Conservation (phyloP, 305 asterid genomes). For the Rubia tinctorum region DNA sequence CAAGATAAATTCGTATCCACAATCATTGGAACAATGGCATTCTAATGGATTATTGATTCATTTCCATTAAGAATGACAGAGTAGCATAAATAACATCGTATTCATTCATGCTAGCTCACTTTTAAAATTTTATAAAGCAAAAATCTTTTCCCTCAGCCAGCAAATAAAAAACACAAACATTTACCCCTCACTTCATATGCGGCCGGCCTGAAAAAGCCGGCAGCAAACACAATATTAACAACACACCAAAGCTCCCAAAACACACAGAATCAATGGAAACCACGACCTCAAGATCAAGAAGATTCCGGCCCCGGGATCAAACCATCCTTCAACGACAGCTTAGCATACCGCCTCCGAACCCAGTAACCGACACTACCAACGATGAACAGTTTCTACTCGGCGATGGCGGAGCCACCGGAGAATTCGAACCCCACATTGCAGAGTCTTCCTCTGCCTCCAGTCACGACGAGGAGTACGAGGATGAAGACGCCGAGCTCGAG, state of each 20-base stretch:
- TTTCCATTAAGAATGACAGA: neutral
- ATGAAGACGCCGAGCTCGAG: slow-evolving; percentile 41
- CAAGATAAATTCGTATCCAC: too few species aligned
- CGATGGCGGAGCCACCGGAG: slow-evolving; percentile 1
- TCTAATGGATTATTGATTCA: too few species aligned
- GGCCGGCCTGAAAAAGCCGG: neutral
- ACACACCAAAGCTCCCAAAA: slow-evolving; percentile 33
- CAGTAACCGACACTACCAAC: slow-evolving; percentile 22
- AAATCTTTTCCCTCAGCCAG: neutral
- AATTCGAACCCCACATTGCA: slow-evolving; percentile 28
- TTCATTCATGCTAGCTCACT: neutral
- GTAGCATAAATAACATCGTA: neutral
- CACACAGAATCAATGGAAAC: slow-evolving; percentile 2
- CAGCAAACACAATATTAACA: slow-evolving; percentile 32
- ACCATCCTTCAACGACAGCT: slow-evolving; percentile 27
- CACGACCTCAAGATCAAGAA: slow-evolving; percentile 29
- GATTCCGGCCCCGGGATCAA: slow-evolving; percentile 64
- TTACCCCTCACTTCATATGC: neutral
- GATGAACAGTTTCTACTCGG: neutral
- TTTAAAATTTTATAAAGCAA: neutral
- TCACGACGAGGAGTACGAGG: slow-evolving; percentile 25
- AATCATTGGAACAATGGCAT: too few species aligned
- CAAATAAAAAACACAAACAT: neutral
- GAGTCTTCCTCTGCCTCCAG: slow-evolving; percentile 50
- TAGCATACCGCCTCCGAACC: slow-evolving; percentile 18